Evolutionary conservation across 1,284 basidiomycete genomes (phyloP), one percentile per base, ranked within the genome.

Genomic region (Apiotrichum veenhuisii): DNA sequence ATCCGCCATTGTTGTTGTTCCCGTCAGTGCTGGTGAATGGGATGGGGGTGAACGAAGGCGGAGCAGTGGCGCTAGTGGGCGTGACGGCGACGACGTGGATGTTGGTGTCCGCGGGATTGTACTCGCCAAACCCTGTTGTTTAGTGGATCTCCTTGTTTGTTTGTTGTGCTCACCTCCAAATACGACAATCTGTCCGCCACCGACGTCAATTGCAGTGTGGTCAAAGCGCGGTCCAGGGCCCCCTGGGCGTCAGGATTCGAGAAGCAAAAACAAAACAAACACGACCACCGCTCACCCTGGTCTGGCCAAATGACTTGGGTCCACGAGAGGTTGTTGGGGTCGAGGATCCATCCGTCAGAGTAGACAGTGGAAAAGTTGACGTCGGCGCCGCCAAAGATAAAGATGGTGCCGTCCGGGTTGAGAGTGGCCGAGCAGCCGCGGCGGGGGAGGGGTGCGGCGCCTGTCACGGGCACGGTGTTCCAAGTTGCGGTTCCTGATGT

Each of bases 381-480:
- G 69, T 87, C 84, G n/a, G 83, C 81, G 14, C 90, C 90, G 22
- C 90, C 90, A 37, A 90, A 87, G 14, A 92, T 83, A 52, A 91
- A 75, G 27, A 90, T 77, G 26, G 80, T 82, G 45, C 80, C 80
- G 37, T 81, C 75, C 0, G 54, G 43, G 22, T 86, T 78, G 15
- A 83, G 69, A 0, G 81, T 80, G 2, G 84, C 79, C 0, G 84
- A 85, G 57, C 89, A 89, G 15, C 83, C 85, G 37, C 87, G 80
- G 47, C 90, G 82, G n/a, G 85, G 80, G 18, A 65, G 54, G 10
- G 88, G 89, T 8, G 84, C 65, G 7, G 72, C 73, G 0, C 69
- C 62, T 1, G 55, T 55, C 4, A 82, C 76, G 2, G 69, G 71
- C 18, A 83, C 63, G 1, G 68, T 72, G 5, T 78, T 72, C 89